Conservation (phyloP, 495 filamentous ascomycete species). For the Neurospora discreta region DNA sequence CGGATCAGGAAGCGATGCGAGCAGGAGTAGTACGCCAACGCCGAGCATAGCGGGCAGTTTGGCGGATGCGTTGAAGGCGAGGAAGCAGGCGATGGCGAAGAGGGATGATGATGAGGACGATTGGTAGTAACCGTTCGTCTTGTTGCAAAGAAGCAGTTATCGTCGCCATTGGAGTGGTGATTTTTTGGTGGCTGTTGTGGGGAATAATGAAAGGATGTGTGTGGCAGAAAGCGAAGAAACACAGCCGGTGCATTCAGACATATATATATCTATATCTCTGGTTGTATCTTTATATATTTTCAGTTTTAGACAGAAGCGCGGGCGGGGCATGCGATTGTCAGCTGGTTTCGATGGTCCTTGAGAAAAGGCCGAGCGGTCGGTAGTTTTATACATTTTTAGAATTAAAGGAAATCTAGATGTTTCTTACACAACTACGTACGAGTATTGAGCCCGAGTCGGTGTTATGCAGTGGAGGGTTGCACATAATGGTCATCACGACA, state of each 20-base stretch:
- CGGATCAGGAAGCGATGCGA: slow-evolving; percentile 43
- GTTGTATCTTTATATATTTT: not conserved
- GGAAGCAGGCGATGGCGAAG: slow-evolving; percentile 54
- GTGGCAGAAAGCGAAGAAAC: not conserved
- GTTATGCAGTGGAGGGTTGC: no score
- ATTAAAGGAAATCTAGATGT: not conserved
- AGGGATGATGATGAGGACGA: slow-evolving; percentile 61
- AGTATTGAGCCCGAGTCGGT: not conserved
- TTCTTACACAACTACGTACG: no score
- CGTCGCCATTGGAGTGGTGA: not conserved
- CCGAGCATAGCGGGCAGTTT: slow-evolving; percentile 72
- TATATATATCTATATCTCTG: not conserved
- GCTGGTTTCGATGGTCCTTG: not conserved
- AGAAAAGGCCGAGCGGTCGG: not conserved
- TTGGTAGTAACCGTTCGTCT: slow-evolving; percentile 31
- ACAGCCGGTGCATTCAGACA: not conserved
- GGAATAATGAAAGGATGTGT: no score
- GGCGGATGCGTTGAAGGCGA: slow-evolving; percentile 66
- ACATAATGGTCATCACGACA: no score
- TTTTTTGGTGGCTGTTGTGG: no score
- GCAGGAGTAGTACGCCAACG: slow-evolving; percentile 54
- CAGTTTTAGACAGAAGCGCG: not conserved
- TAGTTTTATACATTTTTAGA: not conserved
- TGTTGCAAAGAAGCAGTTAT: not conserved
- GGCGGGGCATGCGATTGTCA: not conserved